Evolutionary conservation across 345 rosid species (phyloP), one percentile per base, ranked within the genome.

Genomic region (Camelina laxa): DNA sequence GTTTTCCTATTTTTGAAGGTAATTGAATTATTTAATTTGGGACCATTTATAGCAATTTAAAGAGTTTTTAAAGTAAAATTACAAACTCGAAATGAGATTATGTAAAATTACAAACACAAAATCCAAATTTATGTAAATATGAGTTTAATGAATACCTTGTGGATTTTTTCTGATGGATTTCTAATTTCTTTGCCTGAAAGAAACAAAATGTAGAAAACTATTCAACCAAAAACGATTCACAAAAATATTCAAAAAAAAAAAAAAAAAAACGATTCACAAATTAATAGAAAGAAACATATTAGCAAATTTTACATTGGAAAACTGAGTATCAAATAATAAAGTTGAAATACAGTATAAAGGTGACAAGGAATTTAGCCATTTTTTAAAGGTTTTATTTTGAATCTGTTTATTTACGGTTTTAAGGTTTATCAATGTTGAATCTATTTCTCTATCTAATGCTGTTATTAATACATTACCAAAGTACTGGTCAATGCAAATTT

Each of bases 291-390:
- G 3, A 35, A 49, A 47, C 2, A 20, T 10, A 36, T 49, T 10
- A 4, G 9, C 10, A 60, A 27, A n/a, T 13, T 7, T 56, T 69
- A 69, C 73, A 42, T 69, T 42, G 9, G 63, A 69, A 56, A 42
- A 57, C 13, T 42, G 73, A 49, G 60, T 71, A 60, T 50, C 75
- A 71, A 60, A 49, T 49, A 60, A 36, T 1, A 35, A 17, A 33
- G 36, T 8, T 49, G 19, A 71, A 27, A 7, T 36, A 49, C 39
- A 36, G 60, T 36, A 71, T 22, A 7, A 49, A 22, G 60, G 60
- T 4, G 4, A 16, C 38, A 36, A 48, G 49, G 30, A 71, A 49
- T 24, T 71, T 71, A 12, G 60, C 59, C 75, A 49, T 60, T 35
- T 5, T 67, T 11, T 9, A 2, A 27, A 27, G 30, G 30, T 7